These are phyloP conservation scores for Tilletia indica DNA, from an alignment of 1,284 basidiomycete genomes.

Conservation along the genomic window DNA sequence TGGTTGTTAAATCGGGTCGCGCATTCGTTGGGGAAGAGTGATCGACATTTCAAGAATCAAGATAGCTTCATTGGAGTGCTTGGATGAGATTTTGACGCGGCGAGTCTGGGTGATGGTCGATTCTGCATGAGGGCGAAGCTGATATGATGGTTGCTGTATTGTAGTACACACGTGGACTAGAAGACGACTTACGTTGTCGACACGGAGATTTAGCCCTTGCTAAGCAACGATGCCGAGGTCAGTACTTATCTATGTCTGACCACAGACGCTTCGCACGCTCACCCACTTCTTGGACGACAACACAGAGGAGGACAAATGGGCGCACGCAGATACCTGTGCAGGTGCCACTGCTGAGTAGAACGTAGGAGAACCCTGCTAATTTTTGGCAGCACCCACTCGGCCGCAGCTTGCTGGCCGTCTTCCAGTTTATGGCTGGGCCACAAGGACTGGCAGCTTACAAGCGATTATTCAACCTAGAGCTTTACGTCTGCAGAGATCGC, in stretches of 20 bases:
- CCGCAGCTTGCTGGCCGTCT: too few species aligned
- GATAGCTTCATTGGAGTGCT: constrained; percentile 76
- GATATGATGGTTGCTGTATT: too few species aligned
- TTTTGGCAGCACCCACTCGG: too few species aligned
- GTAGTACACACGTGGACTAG: constrained; percentile 25
- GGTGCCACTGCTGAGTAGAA: too few species aligned
- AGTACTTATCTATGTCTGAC: constrained; percentile 37
- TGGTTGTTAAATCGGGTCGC: constrained; percentile 60
- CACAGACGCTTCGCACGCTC: constrained; percentile 37
- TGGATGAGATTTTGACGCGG: constrained; percentile 73
- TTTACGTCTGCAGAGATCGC: too few species aligned
- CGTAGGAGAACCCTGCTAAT: too few species aligned
- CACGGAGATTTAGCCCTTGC: constrained; percentile 38
- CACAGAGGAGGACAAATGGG: constrained; percentile 24
- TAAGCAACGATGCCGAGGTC: constrained; percentile 35
- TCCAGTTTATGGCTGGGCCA: too few species aligned
- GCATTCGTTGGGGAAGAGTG: constrained; percentile 73
- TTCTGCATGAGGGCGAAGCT: too few species aligned
- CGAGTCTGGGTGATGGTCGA: too few species aligned
- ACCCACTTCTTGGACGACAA: constrained; percentile 32
- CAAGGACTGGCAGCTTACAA: too few species aligned
- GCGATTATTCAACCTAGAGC: too few species aligned
- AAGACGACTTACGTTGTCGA: constrained; percentile 32
- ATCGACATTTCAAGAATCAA: constrained; percentile 72
- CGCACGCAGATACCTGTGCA: too few species aligned